Base-by-base conservation (phyloP, 2,329 filamentous ascomycete genomes). In the Cercospora janseana region DNA sequence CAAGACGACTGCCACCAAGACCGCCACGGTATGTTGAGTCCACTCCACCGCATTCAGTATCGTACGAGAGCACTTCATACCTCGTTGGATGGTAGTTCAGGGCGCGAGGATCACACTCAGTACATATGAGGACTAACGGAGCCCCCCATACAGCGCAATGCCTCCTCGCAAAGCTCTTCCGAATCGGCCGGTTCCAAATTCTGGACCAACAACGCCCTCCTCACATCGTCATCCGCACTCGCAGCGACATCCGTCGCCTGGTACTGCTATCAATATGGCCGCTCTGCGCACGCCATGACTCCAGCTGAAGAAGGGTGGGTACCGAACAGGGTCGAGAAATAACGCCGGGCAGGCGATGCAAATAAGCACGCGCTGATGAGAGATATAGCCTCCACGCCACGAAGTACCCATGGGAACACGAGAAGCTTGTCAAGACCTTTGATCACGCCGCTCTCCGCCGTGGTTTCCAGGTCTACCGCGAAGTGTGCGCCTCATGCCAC, bases 401-500 rank as follows among this genome's bases (percentile, higher is more conserved):
- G 58, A 75, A 85, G 66, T 97, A 97, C 75, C 93, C 93, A 58
- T 98, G 93, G 93, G 91, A 93, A 67, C 93, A 98, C 75, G 70
- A 83, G 70, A 85, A 93, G 76, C 90, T 85, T 81, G 79, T 83
- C 74, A 96, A 95, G 82, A 96, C 93, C 63, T 98, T 92, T 72
- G 93, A 98, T 69, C 92, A 97, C 77, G 85, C 87, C 75, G 86
- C 90, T 88, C 90, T 98, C 62, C 93, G 93, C 73, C 91, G 93
- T 79, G 93, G 93, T 76, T 98, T 97, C 84, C 91, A 95, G 78
- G 93, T 98, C 70, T 98, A 98, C 81, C 89, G 86, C 64, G 93
- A 98, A 78, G 93, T 98, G 68, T 98, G 93, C 81, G 84, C 91
- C 56, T 89, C 89, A 65, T 98, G 93, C 83, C 93, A 98, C 81